phyloP scores from a whole-genome alignment of 2,329 filamentous ascomycete genomes.

The Chaetomium globosum region DNA sequence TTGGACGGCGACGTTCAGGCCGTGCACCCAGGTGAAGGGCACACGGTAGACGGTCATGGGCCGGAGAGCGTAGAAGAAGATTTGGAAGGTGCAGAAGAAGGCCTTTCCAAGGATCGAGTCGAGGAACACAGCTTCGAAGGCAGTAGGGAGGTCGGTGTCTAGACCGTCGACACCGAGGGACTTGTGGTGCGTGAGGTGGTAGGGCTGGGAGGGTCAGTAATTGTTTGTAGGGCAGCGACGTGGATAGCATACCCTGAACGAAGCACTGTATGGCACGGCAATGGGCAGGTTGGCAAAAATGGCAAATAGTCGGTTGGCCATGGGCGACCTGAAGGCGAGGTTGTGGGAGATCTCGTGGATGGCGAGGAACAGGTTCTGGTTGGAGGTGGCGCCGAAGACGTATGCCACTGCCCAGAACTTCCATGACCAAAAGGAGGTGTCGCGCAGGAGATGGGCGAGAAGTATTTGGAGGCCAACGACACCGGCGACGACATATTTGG shows the following conservation, averaged over 20 bases:
- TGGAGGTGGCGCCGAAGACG: conserved; percentile 88
- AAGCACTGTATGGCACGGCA: conserved; percentile 91
- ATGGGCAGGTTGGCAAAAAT: conserved; percentile 96
- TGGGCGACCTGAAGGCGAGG: conserved; percentile 80
- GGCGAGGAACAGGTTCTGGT: conserved; percentile 97
- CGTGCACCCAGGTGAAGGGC: conserved; percentile 82
- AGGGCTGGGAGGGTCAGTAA: conserved; percentile 62
- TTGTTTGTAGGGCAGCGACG: neutral
- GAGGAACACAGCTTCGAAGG: conserved; percentile 86
- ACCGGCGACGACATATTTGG: conserved; percentile 84
- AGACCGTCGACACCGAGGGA: conserved; percentile 94
- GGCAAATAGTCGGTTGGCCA: conserved; percentile 82
- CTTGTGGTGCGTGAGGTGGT: conserved; percentile 98
- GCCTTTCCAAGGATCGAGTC: conserved; percentile 95
- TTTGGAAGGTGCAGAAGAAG: conserved; percentile 99
- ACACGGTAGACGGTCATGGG: conserved; percentile 93
- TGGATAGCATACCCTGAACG: conserved; percentile 70
- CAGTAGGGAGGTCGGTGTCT: conserved; percentile 92
- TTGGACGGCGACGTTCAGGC: conserved; percentile 78
- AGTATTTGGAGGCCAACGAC: conserved; percentile 82
- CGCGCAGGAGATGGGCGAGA: conserved; percentile 74
- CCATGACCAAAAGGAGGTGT: conserved; percentile 79
- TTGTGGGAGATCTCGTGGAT: conserved; percentile 99
- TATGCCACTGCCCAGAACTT: conserved; percentile 87
- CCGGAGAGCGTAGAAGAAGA: conserved; percentile 95